Base-by-base conservation (phyloP, 2,329 filamentous ascomycete genomes). In the Tolypocladium nubicola region DNA sequence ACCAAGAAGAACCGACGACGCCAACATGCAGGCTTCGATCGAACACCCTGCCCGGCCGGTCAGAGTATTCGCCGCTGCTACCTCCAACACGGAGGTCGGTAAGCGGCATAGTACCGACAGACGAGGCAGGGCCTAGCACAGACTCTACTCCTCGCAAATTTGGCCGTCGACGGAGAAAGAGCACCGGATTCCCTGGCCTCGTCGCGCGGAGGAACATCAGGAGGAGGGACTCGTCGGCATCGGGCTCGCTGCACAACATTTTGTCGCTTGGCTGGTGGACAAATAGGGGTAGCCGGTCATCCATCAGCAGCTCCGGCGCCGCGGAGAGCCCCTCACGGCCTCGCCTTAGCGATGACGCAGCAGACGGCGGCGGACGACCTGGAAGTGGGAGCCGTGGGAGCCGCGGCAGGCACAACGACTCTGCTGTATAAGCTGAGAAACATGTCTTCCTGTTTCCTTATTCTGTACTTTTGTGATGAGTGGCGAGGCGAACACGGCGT, bases 131-230 rank as follows among this genome's bases (percentile, higher is more conserved):
- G 4, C 62, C 66, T 8, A 68, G 68, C 58, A 66, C 63, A 38
- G 69, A 72, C n/a, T 61, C 66, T 5, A 62, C 64, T 4, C 64
- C 66, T 50, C 67, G 64, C 61, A 68, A 60, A 65, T 64, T 72
- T 65, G 60, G 62, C 14, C 75, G 79, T 16, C 71, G 78, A 37
- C 71, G 83, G 49, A 73, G 83, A 62, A 82, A 79, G 63, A 85
- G 82, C 19, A 85, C 81, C 0, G 83, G 83, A 0, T 86, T 86
- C 60, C 82, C 81, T 0, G 81, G 83, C 0, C 83, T 86, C 57
- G 80, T 77, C 6, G 81, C 83, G 7, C 74, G 82, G 43, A 73
- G 74, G 53, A 70, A 73, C 39, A 67, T 72, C 21, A 67, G 72
- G 52, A 73, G 71, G 59, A 73, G 69, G 52, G 65, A 69, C 43